Evolutionary conservation across 2,329 filamentous ascomycete species (phyloP).

Genomic region (Pleoardoris graminearum): DNA sequence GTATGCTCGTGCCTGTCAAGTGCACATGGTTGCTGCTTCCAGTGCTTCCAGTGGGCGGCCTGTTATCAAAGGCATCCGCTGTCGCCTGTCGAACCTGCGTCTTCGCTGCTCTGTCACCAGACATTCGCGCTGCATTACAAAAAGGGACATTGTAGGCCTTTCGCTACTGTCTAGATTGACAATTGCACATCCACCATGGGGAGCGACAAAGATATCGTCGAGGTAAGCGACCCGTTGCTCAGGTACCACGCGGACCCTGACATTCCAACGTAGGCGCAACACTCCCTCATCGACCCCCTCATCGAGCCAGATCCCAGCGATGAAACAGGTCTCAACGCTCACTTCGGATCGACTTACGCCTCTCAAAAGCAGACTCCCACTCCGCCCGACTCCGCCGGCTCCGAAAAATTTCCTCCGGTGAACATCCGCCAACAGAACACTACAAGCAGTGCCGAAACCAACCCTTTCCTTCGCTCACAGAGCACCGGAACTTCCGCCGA

Average conservation of each 20-base stretch:
- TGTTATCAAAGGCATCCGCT: slow-evolving; percentile 10
- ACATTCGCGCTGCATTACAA: slow-evolving; percentile 7
- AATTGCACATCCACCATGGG: slow-evolving; percentile 15
- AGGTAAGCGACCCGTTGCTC: slow-evolving; percentile 17
- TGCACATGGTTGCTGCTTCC: slow-evolving; percentile 12
- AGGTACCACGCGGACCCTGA: slow-evolving; percentile 9
- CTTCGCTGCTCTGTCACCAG: slow-evolving; percentile 2
- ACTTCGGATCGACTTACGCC: slow-evolving; percentile 55
- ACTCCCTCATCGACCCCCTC: slow-evolving; percentile 71
- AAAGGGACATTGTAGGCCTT: neutral
- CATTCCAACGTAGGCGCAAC: slow-evolving; percentile 56
- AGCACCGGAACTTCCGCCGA: slow-evolving; percentile 45
- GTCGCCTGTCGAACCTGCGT: slow-evolving; percentile 5
- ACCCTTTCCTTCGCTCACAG: slow-evolving; percentile 49
- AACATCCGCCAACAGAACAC: slow-evolving; percentile 39
- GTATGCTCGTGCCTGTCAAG: slow-evolving; percentile 42
- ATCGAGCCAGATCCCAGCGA: slow-evolving; percentile 68
- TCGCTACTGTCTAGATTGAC: slow-evolving; percentile 6
- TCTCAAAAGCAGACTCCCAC: slow-evolving; percentile 33
- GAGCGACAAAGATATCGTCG: slow-evolving; percentile 17
- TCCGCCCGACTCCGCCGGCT: slow-evolving; percentile 37
- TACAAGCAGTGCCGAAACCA: slow-evolving; percentile 46
- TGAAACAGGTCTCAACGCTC: slow-evolving; percentile 66
- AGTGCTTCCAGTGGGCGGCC: neutral
- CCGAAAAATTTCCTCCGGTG: slow-evolving; percentile 30